These are phyloP conservation scores for Vitis cinerea DNA, from an alignment of 164 flowering plant species.

Conservation along the genomic window DNA sequence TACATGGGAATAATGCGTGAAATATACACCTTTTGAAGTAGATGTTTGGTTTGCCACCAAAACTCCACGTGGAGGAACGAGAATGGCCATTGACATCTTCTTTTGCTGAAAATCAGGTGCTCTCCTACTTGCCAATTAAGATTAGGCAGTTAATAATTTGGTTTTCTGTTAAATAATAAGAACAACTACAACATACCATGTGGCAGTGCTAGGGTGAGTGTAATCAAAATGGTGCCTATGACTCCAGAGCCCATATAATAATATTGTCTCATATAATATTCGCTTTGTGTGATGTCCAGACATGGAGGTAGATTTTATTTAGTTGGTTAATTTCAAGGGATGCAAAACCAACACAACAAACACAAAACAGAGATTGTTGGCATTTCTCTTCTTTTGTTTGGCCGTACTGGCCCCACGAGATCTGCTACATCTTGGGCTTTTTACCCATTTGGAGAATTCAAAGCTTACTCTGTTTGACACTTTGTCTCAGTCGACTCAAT, in stretches of 20 bases:
- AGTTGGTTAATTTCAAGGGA: conserved; percentile 5
- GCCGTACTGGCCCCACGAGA: neutral
- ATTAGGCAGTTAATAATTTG: neutral
- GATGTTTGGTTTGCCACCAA: conserved; percentile 1
- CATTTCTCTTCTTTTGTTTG: neutral
- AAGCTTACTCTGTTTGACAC: neutral
- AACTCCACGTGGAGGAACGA: conserved; percentile 32
- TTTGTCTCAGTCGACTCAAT: neutral
- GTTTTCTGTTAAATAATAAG: neutral
- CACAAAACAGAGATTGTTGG: conserved; percentile 2
- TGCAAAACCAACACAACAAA: conserved; percentile 13
- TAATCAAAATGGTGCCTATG: neutral
- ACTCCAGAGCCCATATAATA: too few species aligned
- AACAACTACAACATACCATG: neutral
- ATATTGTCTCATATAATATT: neutral
- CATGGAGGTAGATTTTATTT: neutral
- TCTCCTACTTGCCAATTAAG: neutral
- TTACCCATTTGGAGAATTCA: neutral
- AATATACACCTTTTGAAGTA: neutral
- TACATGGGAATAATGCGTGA: too few species aligned
- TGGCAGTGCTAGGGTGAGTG: neutral
- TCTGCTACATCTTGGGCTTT: neutral
- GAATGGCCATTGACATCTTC: conserved; percentile 16
- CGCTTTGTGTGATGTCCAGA: neutral
- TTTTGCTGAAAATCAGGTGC: neutral